These are phyloP conservation scores for Trichoderma breve DNA, from an alignment of 2,329 filamentous ascomycete species.

Conservation along the genomic window DNA sequence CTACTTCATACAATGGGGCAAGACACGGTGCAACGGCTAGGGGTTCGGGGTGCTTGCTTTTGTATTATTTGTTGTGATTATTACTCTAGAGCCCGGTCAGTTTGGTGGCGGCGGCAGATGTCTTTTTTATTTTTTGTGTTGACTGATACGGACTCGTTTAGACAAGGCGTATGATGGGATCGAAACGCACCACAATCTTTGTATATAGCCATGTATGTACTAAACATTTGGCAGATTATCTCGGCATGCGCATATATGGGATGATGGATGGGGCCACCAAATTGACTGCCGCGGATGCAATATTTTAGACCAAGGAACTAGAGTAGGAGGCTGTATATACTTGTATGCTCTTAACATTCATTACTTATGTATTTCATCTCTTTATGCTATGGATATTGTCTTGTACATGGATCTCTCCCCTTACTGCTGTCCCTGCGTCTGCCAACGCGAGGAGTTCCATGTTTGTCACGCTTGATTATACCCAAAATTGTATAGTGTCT, in stretches of 20 bases:
- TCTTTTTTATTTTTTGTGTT: not conserved
- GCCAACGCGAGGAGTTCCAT: not conserved
- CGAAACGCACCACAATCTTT: constrained; percentile 7
- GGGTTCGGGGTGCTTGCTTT: constrained; percentile 9
- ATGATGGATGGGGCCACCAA: constrained; percentile 9
- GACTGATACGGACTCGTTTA: not conserved
- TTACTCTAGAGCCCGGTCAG: not conserved
- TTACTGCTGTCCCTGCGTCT: not conserved
- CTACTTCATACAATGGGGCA: not conserved
- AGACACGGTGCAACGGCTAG: constrained; percentile 9
- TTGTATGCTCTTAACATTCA: not conserved
- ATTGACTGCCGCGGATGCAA: constrained; percentile 11
- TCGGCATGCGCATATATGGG: not conserved
- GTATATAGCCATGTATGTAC: not conserved
- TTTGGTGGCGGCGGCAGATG: not conserved
- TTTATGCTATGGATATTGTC: not conserved
- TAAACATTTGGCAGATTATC: not conserved
- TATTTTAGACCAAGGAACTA: not conserved
- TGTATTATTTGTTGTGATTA: not conserved
- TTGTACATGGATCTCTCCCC: not conserved
- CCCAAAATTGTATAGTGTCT: not conserved
- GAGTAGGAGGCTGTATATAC: not conserved
- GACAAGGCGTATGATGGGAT: constrained; percentile 14
- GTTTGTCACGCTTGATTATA: not conserved
- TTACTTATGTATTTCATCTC: not conserved